A percentile compares a stretch with the other conserved stretches of the same genome.
phyloP scores from a whole-genome alignment of 352 stramenopile species.

The Phytophthora boehmeriae region DNA sequence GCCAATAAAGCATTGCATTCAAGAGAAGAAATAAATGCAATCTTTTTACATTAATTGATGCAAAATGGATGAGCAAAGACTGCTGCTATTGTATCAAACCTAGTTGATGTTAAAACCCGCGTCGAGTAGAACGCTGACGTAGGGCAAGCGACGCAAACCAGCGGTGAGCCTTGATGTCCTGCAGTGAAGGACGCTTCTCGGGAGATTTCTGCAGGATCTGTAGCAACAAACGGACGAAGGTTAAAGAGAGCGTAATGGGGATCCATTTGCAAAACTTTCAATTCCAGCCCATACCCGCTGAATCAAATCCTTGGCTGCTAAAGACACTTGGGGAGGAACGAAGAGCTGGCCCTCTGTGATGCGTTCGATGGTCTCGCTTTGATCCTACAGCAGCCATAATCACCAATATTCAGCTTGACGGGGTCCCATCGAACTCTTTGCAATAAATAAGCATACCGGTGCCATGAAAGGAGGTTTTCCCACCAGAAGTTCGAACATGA shows the following conservation, averaged over 20 bases:
- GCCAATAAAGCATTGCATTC: too few species aligned
- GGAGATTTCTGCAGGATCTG: slow-evolving; percentile 83
- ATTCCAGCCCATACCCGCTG: slow-evolving; percentile 42
- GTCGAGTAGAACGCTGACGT: slow-evolving; percentile 50
- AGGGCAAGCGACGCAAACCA: slow-evolving; percentile 71
- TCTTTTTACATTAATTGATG: background rate
- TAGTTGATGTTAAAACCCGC: slow-evolving; percentile 25
- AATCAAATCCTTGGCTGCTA: slow-evolving; percentile 77
- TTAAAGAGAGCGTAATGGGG: background rate
- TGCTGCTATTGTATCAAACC: slow-evolving; percentile 8
- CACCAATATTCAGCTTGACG: too few species aligned
- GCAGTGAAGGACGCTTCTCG: slow-evolving; percentile 57
- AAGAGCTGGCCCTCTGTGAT: slow-evolving; percentile 89
- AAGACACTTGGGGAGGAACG: slow-evolving; percentile 74
- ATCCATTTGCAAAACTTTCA: slow-evolving; percentile 1
- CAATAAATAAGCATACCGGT: slow-evolving; percentile 44
- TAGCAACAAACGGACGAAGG: background rate
- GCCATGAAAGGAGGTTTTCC: slow-evolving; percentile 98
- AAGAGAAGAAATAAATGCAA: too few species aligned
- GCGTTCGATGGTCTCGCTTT: slow-evolving; percentile 95
- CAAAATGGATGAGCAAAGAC: background rate
- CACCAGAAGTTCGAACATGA: slow-evolving; percentile 98
- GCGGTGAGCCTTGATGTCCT: slow-evolving; percentile 76
- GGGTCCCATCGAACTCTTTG: background rate
- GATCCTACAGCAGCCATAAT: slow-evolving; percentile 74